Base-by-base conservation (phyloP, 129 eudicot species). In the Flaveria ramosissima region DNA sequence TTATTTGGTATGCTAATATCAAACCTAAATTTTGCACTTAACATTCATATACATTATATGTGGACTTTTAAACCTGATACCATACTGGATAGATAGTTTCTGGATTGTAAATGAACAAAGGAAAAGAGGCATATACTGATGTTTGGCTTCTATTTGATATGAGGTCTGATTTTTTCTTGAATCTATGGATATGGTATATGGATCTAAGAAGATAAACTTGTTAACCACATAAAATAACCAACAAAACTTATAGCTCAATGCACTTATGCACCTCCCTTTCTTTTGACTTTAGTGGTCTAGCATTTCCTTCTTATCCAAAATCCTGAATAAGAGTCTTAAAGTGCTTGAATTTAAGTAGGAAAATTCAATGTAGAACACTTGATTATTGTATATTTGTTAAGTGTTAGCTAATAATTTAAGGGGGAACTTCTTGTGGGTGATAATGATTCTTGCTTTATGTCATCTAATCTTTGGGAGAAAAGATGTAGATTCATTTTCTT, bases 181-280 rank as follows among this genome's bases (percentile, higher is more conserved):
- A 59, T 42, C 23, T 57, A 20, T 52, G 66, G 80, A 52, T 48
- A 52, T 77, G 55, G 20, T 68, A 68, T 19, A 68, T 41, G 15
- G 75, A 2, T 52, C 24, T 41, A 36, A 52, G 47, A 13, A 68
- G 60, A 12, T 68, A 43, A 43, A 21, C 67, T 10, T 76, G 47
- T 30, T 36, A 30, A 30, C 13, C 24, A 7, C 47, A 0, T 64
- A 64, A 64, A 2, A 64, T 64, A 64, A 16, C 36, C 7, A 32
- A 32, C 7, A 41, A 32, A 47, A 76, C 14, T 21, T 68, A 16
- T 30, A 67, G 30, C 36, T 24, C 3, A 9, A 53, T 67, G 67
- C 52, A 66, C 17, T 73, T 76, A 53, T 67, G 67, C 41, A 66
- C 8, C 73, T 76, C 55, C 52, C 27, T 76, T 76, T 66, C 26